Conservation (phyloP, 2,329 filamentous ascomycete genomes). For the Alternaria brassicicola region DNA sequence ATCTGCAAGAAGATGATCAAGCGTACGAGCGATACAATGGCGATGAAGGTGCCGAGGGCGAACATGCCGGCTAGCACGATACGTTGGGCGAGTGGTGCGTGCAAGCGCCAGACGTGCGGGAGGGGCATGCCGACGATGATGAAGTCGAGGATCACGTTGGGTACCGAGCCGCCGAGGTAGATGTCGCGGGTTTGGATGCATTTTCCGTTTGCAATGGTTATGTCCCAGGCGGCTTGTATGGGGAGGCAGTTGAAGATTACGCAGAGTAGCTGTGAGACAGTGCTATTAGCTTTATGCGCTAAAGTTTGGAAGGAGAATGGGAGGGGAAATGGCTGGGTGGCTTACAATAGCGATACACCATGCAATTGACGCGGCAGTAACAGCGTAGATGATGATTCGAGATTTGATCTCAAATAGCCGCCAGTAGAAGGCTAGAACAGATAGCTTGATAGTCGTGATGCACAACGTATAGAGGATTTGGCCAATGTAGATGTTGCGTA, state of each 20-base stretch:
- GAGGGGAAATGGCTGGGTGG: not conserved
- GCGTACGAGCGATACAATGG: conserved; percentile 31
- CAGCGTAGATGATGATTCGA: conserved; percentile 12
- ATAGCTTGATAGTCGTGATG: conserved; percentile 31
- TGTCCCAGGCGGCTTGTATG: conserved; percentile 28
- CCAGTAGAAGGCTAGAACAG: conserved; percentile 36
- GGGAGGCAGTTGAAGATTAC: conserved; percentile 31
- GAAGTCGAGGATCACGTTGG: conserved; percentile 33
- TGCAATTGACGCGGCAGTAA: conserved; percentile 17
- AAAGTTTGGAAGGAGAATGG: too few species aligned
- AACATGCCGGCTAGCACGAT: conserved; percentile 33
- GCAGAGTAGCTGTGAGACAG: conserved; percentile 14
- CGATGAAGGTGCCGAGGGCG: conserved; percentile 31
- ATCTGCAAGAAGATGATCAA: conserved; percentile 32
- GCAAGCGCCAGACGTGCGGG: conserved; percentile 32
- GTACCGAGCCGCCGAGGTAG: conserved; percentile 32
- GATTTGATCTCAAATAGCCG: conserved; percentile 29
- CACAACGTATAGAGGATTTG: conserved; percentile 27
- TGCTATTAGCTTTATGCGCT: not conserved
- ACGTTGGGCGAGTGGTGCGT: conserved; percentile 29
- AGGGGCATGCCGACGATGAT: conserved; percentile 32
- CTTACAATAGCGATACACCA: conserved; percentile 30
- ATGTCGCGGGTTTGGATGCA: conserved; percentile 26
- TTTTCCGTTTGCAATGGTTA: conserved; percentile 24
- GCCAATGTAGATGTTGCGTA: conserved; percentile 24